phyloP scores from a whole-genome alignment of 148 eudicot genomes.

The Arbutus unedo region DNA sequence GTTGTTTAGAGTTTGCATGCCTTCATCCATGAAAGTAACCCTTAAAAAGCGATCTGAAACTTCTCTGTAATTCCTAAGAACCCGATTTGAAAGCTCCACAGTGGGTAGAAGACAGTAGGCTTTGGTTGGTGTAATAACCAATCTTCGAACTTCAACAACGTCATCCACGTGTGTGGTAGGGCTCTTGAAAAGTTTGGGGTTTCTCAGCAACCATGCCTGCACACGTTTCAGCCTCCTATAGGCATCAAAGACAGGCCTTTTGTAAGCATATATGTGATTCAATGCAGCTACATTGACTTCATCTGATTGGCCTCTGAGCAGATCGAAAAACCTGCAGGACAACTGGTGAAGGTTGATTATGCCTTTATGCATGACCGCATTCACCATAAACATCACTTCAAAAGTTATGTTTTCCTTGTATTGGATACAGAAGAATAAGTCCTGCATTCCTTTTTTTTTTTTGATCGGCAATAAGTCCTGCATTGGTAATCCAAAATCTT shows the following conservation, averaged over 20 bases:
- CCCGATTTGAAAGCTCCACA: constrained; percentile 76
- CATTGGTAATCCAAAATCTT: constrained; percentile 47
- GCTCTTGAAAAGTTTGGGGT: constrained; percentile 52
- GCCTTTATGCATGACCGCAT: constrained; percentile 74
- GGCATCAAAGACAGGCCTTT: constrained; percentile 60
- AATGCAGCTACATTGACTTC: constrained; percentile 67
- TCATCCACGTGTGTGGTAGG: constrained; percentile 38
- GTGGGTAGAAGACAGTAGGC: constrained; percentile 86
- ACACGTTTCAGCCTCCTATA: constrained; percentile 40
- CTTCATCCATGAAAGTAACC: constrained; percentile 93
- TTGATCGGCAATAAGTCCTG: constrained; percentile 19
- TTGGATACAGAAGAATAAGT: constrained; percentile 61
- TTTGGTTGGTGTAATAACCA: constrained; percentile 79
- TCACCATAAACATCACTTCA: constrained; percentile 57
- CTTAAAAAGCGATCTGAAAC: constrained; percentile 73
- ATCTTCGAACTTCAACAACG: constrained; percentile 62
- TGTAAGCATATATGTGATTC: constrained; percentile 62
- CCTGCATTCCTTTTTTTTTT: no score
- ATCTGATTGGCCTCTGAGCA: constrained; percentile 45
- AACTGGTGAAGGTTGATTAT: constrained; percentile 69
- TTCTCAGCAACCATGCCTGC: constrained; percentile 59
- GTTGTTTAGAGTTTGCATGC: constrained; percentile 57
- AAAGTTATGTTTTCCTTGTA: constrained; percentile 44
- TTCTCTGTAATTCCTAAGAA: constrained; percentile 56
- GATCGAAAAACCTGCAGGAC: constrained; percentile 43